Evolutionary conservation across 495 filamentous ascomycete species (phyloP).

Genomic region (Neurospora tetrasperma): DNA sequence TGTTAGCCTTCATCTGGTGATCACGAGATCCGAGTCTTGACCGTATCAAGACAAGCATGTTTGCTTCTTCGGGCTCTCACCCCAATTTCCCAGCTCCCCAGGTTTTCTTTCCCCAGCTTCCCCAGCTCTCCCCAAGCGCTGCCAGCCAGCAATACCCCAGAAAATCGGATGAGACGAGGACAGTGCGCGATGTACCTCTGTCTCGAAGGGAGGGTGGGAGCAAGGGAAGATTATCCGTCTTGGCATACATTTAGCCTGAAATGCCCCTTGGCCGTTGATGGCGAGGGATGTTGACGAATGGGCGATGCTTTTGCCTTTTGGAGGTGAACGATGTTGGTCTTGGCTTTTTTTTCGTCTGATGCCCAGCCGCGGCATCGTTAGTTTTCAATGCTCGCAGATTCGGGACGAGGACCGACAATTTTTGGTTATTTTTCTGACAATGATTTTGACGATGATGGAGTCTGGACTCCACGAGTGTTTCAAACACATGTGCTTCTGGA

Average conservation of each 20-base stretch:
- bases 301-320: not conserved
- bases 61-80: not conserved
- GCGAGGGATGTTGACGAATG: not conserved
- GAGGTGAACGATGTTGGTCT: not conserved
- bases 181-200: not conserved
- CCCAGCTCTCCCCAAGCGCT: not conserved
- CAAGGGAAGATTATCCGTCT: conserved; percentile 15
- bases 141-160: not conserved
- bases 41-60: not conserved
- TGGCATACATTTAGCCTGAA: conserved; percentile 20
- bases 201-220: not conserved
- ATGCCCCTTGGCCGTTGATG: not conserved
- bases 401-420: not conserved
- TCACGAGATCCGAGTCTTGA: not conserved
- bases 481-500: not conserved
- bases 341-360: not conserved
- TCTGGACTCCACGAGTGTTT: not conserved
- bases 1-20: not conserved
- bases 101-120: not conserved
- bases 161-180: not conserved
- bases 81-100: not conserved
- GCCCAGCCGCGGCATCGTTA: not conserved
- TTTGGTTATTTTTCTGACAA: too few relatives aligned
- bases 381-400: not conserved
- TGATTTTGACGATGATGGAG: not conserved